Base-by-base conservation (phyloP, 2,329 filamentous ascomycete genomes). In the Paecilomyces variotii region DNA sequence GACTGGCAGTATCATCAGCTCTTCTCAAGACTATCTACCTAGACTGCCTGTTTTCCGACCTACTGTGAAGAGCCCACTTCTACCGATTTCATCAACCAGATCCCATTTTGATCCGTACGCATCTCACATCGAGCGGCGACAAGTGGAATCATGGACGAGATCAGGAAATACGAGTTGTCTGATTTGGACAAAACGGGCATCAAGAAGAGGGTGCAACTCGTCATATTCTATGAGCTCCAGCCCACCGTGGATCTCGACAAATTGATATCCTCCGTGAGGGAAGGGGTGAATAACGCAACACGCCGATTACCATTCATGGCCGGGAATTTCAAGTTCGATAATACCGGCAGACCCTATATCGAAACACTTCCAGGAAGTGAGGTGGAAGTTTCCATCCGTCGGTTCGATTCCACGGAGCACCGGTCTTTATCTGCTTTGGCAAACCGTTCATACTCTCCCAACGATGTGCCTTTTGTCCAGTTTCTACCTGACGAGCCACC, bases 151-250 rank as follows among this genome's bases (percentile, higher is more conserved):
- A 39, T 39, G 35, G 35, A 39, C 12, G 35, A 39, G 11, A 39
- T 14, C 3, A 39, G 14, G 14, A 39, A 14, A 19, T 63, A 66
- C 56, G 61, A 67, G 50, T 56, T 68, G 35, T 67, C 65, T 12
- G 64, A 67, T 26, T 19, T 66, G 10, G 66, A 68, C 56, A 67
- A 62, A 56, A 52, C 58, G 19, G 64, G 59, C 4, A 56, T 64
- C n/a, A 45, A 52, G n/a, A 67, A 60, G 52, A 61, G 25, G 25
- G 65, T 67, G 55, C 63, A 62, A 55, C 56, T 60, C 12, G 59
- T 63, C 51, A 34, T 67, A 5, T 60, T 65, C 35, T 68, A 67
- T 53, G 60, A 66, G 32, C 55, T 65, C 3, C 55, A 58, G 26
- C 50, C 59, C n/a, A 50, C 32, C 14, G 35, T 39, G 35, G 14